Base-by-base conservation (phyloP, 371 early-diverging fungal genomes). In the Nematocida sp. region DNA sequence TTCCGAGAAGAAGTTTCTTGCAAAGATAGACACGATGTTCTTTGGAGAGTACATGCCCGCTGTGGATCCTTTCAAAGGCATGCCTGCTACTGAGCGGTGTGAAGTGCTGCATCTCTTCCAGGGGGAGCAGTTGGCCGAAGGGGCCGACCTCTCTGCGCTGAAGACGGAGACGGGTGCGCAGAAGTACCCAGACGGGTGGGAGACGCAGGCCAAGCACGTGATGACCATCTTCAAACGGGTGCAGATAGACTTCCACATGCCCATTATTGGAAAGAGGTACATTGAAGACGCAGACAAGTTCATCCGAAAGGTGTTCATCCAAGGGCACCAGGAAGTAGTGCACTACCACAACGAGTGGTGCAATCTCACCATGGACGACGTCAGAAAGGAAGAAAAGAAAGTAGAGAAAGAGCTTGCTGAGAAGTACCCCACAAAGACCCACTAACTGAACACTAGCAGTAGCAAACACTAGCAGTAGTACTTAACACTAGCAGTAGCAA, bases 141-240 rank as follows among this genome's bases (percentile, higher is more conserved):
- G 21, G 2, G 40, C 37, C 43, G 25, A 50, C 37, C 17, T 40
- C 19, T 32, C 63, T 45, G n/a, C 3, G 3, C 32, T 67, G 13
- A 64, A 66, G 38, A 49, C 19, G 27, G 29, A 64, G 11, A 34
- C 15, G 51, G 74, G 53, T n/a, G 15, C 31, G 29, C 19, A 55
- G 27, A 13, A 64, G 55, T 49, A 64, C 65, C 19, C 45, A 7
- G 19, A 31, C 23, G 60, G 49, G 32, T 48, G 78, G 63, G 64
- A 62, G 54, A 43, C 65, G 48, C 17, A 4, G 7, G 64, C 34
- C 1, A 53, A 23, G 19, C n/a, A 76, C 32, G 41, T 79, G 17
- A 79, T 80, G 65, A 66, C 58, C 3, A 56, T 75, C 17, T 84
- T 80, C 51, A 84, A 84, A 76, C 23, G 51, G 11, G 66, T 84